Evolutionary conservation across 2,329 filamentous ascomycete species (phyloP), one percentile per base, ranked within the genome.

Genomic region (Lithohypha guttulata): DNA sequence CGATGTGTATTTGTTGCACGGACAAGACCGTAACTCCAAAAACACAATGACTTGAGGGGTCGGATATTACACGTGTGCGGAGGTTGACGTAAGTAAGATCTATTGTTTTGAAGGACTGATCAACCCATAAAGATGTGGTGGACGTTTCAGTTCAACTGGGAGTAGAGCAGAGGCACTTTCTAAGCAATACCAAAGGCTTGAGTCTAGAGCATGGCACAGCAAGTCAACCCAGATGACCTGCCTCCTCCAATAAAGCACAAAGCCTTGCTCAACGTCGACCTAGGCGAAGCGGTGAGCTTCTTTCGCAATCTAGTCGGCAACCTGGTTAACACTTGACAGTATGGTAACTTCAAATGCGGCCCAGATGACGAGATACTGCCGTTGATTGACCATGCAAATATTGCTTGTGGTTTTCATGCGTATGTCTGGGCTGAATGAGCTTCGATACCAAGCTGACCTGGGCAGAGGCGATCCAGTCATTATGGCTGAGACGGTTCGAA

Each of bases 281-380:
- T 69, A 37, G 66, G 64, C 11, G 65, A 69, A 53, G 66, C 54
- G 39, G 54, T 58, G 50, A 37, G 47, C 42, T 8, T 10, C 4
- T 11, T 25, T 13, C 25, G 6, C 11, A 13, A 7, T 14, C 21
- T 25, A 9, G 11, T 17, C 17, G 11, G 29, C 11, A 34, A 19
- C 18, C 21, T 34, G n/a, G 38, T 18, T 45, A 30, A 47, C 35
- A 11, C 23, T 9, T 33, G 18, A n/a, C 41, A 56, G 30, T 69
- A 62, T 37, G 65, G 66, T 25, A 68, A 68, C 39, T 66, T 58
- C 52, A 50, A 51, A 33, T 62, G 60, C 44, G 73, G 73, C 13
- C 73, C 73, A 3, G 75, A 79, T 46, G 68, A 73, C 34, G 71
- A 78, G 41, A 57, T 79, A 10, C 71, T 79, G 42, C 69, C 70